Evolutionary conservation across 192 early-diverging fungal species (phyloP).

Genomic region (Linnemannia exigua): DNA sequence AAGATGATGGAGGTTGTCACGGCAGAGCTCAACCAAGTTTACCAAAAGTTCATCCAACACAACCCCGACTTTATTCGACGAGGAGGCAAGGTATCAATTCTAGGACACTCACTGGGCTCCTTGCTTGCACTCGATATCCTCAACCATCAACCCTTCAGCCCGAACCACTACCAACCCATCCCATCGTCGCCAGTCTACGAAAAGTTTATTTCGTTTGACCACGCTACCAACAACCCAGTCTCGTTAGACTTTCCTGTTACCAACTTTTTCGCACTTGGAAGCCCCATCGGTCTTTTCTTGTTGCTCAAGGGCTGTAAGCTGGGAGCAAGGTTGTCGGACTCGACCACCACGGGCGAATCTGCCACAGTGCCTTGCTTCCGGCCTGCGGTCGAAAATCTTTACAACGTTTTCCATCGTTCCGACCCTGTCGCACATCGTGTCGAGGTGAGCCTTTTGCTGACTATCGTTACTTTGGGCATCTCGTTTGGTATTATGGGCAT

Average conservation of each 20-base stretch:
- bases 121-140: conserved; percentile 86
- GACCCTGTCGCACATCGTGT: conserved; percentile 43
- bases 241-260: conserved; percentile 78
- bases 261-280: conserved; percentile 87
- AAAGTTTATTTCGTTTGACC: conserved; percentile 46
- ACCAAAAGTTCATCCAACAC: conserved; percentile 74
- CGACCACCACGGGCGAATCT: conserved; percentile 43
- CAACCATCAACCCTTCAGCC: conserved; percentile 71
- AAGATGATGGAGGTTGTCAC: conserved; percentile 86
- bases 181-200: conserved; percentile 56
- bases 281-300: conserved; percentile 85
- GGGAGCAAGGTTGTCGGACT: conserved; percentile 58
- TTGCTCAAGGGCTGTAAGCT: conserved; percentile 82
- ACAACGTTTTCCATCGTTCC: conserved; percentile 84
- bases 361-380: conserved; percentile 59
- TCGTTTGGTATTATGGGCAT: background rate
- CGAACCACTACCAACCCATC: conserved; percentile 37
- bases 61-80: conserved; percentile 80
- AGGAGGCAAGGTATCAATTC: conserved; percentile 79
- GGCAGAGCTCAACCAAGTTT: conserved; percentile 83
- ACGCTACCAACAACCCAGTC: conserved; percentile 29
- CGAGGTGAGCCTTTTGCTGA: conserved; percentile 17
- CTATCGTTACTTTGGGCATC: background rate
- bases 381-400: conserved; percentile 79
- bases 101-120: conserved; percentile 86